A percentile compares a stretch with the other conserved stretches of the same genome.
These are phyloP conservation scores for Artemisia argyi DNA, from an alignment of 129 eudicot genomes.

Conservation along the genomic window DNA sequence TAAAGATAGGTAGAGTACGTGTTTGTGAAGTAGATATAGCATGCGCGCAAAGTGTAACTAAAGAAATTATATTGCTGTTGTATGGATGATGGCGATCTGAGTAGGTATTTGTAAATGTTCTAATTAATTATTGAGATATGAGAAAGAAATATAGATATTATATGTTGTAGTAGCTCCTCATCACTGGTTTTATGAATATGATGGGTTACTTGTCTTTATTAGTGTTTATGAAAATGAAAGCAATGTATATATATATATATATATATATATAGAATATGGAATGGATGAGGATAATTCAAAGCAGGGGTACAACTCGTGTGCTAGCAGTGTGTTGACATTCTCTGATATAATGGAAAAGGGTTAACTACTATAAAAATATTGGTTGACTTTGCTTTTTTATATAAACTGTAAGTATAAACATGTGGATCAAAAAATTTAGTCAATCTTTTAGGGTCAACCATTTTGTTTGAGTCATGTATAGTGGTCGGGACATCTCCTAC, in stretches of 20 bases:
- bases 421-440: slow-evolving; percentile 23
- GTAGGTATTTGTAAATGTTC: slow-evolving; percentile 19
- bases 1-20: neutral
- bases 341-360: neutral
- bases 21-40: neutral
- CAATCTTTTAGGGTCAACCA: slow-evolving; percentile 22
- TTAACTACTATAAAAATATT: neutral
- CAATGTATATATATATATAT: neutral
- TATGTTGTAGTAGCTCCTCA: neutral
- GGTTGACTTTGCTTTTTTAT: slow-evolving; percentile 12
- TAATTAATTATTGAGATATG: slow-evolving; percentile 4
- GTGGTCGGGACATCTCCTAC: neutral
- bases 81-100: neutral
- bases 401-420: slow-evolving; percentile 4
- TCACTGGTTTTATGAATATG: neutral
- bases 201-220: slow-evolving; percentile 3
- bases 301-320: slow-evolving; percentile 32
- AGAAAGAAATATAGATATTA: slow-evolving; percentile 2
- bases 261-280: neutral
- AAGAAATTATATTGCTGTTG: neutral
- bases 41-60: slow-evolving; percentile 9
- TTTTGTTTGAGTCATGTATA: neutral
- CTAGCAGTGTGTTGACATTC: slow-evolving; percentile 35
- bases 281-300: slow-evolving; percentile 16
- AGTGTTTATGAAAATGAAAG: neutral